Conservation (phyloP, 2,329 filamentous ascomycete genomes). For the Ophiocordyceps camponoti-leonardi region DNA sequence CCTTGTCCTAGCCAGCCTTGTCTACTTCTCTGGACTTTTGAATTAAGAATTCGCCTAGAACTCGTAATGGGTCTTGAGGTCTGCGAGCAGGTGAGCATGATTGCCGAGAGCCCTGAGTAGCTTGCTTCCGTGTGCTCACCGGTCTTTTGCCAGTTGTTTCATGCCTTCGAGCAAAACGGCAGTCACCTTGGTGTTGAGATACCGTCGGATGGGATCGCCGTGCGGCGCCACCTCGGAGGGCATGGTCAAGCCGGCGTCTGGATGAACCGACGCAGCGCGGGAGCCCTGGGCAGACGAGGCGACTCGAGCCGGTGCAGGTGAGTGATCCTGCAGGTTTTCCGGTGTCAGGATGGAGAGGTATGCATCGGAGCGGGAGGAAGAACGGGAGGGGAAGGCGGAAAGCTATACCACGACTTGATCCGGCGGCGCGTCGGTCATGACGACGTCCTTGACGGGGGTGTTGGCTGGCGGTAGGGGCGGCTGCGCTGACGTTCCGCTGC, state of each 20-base stretch:
- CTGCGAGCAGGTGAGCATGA: constrained; percentile 15
- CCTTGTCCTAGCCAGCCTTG: constrained; percentile 8
- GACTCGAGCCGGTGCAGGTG: constrained; percentile 25
- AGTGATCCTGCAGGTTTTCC: constrained; percentile 4
- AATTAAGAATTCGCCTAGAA: constrained; percentile 53
- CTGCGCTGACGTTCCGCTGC: constrained; percentile 1
- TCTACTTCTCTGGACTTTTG: constrained; percentile 51
- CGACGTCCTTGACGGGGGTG: constrained; percentile 16
- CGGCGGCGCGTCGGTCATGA: constrained; percentile 24
- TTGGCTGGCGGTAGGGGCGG: constrained; percentile 6
- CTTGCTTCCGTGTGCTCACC: constrained; percentile 31
- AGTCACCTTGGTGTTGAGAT: constrained; percentile 55
- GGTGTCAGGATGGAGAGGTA: not conserved
- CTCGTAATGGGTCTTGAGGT: constrained; percentile 50
- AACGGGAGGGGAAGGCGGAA: not conserved
- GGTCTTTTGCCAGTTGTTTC: constrained; percentile 53
- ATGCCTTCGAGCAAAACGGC: constrained; percentile 54
- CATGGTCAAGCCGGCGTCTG: constrained; percentile 34
- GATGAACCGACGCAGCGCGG: constrained; percentile 38
- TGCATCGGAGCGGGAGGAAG: not conserved
- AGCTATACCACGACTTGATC: constrained; percentile 22
- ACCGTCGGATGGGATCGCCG: constrained; percentile 52
- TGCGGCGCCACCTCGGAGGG: constrained; percentile 43
- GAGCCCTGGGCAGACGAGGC: constrained; percentile 34
- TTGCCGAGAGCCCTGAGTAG: not conserved